Percentiles rank a stretch among this genome's conserved stretches.
phyloP scores from a whole-genome alignment of 2,329 filamentous ascomycete genomes.

The Fusarium liriodendri region DNA sequence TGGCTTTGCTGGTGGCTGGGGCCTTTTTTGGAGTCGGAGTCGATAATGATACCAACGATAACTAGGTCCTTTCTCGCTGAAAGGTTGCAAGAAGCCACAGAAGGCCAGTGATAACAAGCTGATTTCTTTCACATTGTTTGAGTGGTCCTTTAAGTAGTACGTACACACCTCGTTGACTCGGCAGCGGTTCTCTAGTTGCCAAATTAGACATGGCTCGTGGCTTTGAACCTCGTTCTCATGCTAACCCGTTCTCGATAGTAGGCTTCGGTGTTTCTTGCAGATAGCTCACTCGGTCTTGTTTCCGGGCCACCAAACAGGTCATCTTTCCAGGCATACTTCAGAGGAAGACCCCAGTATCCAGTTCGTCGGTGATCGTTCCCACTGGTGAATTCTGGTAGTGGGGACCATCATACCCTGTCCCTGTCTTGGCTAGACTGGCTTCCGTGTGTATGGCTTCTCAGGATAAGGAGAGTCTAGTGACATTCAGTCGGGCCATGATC shows the following conservation, averaged over 20 bases:
- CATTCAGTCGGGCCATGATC: background rate
- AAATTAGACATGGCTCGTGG: background rate
- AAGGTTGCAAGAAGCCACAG: too few relatives aligned
- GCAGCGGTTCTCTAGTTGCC: too few relatives aligned
- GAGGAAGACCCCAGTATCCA: background rate
- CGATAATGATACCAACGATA: too few relatives aligned
- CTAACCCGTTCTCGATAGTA: background rate
- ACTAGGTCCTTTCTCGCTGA: too few relatives aligned
- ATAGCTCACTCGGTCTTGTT: background rate
- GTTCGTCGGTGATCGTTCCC: conserved; percentile 27
- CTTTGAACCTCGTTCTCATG: background rate
- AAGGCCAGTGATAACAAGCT: too few relatives aligned
- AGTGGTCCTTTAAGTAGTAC: too few relatives aligned
- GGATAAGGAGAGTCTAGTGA: background rate
- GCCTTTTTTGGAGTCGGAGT: too few relatives aligned
- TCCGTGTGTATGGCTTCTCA: background rate
- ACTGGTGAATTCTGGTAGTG: background rate
- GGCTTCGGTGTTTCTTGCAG: background rate
- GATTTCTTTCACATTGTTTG: too few relatives aligned
- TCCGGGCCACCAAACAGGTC: background rate
- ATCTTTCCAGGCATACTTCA: background rate
- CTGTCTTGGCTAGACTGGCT: background rate
- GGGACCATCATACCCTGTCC: background rate
- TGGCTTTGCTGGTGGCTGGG: too few relatives aligned
- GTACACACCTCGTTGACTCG: too few relatives aligned